phyloP scores from a whole-genome alignment of 2,329 filamentous ascomycete genomes.

The Zymoseptoria tritici region DNA sequence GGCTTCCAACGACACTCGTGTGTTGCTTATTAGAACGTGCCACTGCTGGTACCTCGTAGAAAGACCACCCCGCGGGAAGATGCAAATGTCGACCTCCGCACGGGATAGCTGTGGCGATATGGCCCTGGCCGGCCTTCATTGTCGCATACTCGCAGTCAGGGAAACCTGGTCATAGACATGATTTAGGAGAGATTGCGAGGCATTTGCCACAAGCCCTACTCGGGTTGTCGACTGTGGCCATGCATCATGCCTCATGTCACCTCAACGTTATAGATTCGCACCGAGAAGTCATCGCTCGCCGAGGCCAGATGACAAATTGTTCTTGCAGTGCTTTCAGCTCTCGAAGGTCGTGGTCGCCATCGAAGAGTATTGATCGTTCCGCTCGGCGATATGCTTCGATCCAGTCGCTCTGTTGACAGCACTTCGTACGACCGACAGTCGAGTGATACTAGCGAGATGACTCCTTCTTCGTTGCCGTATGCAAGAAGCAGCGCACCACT shows the following conservation, averaged over 20 bases:
- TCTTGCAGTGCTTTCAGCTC: not conserved
- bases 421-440: slow-evolving; percentile 8
- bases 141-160: too few species aligned
- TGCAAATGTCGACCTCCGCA: too few species aligned
- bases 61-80: too few species aligned
- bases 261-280: slow-evolving; percentile 28
- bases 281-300: slow-evolving; percentile 36
- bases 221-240: not conserved
- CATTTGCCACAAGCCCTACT: too few species aligned
- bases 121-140: too few species aligned
- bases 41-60: too few species aligned
- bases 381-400: slow-evolving; percentile 13
- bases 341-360: slow-evolving; percentile 21
- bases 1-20: too few species aligned
- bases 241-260: not conserved
- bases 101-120: too few species aligned
- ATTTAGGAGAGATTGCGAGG: too few species aligned
- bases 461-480: slow-evolving; percentile 26
- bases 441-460: slow-evolving; percentile 14
- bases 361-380: slow-evolving; percentile 23
- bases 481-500: slow-evolving; percentile 12
- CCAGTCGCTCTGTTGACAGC: slow-evolving; percentile 4
- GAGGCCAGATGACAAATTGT: slow-evolving; percentile 26
- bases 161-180: too few species aligned
- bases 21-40: too few species aligned